Percentiles rank a stretch among this genome's conserved stretches.
Conservation (phyloP, 805 yeast species). For the Hanseniaspora occidentalis region DNA sequence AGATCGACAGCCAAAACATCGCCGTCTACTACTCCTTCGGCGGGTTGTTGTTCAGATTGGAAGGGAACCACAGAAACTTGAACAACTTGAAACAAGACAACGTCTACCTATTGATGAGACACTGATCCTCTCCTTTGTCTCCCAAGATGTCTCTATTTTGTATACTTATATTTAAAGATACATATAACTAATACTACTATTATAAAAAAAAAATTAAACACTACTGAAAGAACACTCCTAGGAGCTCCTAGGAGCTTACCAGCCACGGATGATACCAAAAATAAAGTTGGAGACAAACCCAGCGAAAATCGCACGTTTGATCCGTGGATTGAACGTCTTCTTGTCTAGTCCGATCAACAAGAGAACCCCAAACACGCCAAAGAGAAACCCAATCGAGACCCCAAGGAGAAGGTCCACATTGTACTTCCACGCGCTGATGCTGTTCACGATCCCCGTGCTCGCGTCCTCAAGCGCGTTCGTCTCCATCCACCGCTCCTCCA, state of each 20-base stretch:
- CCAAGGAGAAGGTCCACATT: constrained; percentile 64
- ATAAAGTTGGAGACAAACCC: constrained; percentile 60
- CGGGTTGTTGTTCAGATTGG: constrained; percentile 84
- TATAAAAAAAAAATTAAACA: background rate
- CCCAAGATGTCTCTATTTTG: too few relatives aligned
- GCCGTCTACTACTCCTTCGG: constrained; percentile 93
- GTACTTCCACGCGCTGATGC: constrained; percentile 29
- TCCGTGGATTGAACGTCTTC: constrained; percentile 48
- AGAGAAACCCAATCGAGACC: constrained; percentile 55
- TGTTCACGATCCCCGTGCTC: constrained; percentile 32
- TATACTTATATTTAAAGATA: background rate
- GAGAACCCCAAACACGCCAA: constrained; percentile 63
- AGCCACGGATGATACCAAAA: constrained; percentile 44
- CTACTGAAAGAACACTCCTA: background rate
- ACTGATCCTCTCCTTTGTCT: constrained; percentile 36
- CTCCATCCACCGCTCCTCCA: constrained; percentile 86
- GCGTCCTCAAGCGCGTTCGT: constrained; percentile 48
- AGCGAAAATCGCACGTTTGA: constrained; percentile 52
- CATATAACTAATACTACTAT: constrained; percentile 1
- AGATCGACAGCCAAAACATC: constrained; percentile 50
- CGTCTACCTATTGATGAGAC: constrained; percentile 79
- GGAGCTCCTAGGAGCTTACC: constrained; percentile 3
- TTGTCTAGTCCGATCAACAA: constrained; percentile 34
- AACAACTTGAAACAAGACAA: constrained; percentile 88
- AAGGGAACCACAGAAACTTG: constrained; percentile 86